These are phyloP conservation scores for Petasospora fabianii DNA, from an alignment of 1,139 yeast species.

Conservation along the genomic window DNA sequence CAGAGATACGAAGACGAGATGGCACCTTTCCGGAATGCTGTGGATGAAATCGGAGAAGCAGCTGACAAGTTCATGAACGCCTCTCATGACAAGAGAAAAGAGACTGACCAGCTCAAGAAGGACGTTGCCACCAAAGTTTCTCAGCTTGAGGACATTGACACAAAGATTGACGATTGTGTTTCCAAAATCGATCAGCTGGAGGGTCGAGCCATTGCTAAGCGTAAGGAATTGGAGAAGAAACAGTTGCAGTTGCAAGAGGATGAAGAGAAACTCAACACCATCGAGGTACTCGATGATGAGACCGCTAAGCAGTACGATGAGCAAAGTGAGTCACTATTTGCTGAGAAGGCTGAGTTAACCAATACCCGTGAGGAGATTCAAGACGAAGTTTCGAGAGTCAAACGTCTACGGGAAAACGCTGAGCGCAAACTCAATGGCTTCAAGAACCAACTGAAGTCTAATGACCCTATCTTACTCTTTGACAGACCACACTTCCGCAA, in stretches of 20 bases:
- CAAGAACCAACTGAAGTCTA: conserved; percentile 37
- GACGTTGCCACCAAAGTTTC: conserved; percentile 3
- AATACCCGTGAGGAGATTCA: conserved; percentile 5
- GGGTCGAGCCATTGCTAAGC: too few relatives aligned
- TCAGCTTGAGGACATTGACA: conserved; percentile 12
- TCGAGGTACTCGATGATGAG: conserved; percentile 25
- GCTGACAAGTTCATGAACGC: conserved; percentile 16
- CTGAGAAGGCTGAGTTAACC: conserved; percentile 6
- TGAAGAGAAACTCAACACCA: conserved; percentile 26
- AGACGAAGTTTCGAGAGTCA: conserved; percentile 12
- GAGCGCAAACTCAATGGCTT: conserved; percentile 18
- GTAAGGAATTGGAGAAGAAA: conserved; percentile 27
- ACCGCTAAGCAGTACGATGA: neutral
- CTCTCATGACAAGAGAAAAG: conserved; percentile 11
- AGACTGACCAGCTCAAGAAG: conserved; percentile 7
- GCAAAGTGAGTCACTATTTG: too few relatives aligned
- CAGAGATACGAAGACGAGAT: conserved; percentile 30
- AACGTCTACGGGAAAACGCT: too few relatives aligned
- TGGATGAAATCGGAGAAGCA: conserved; percentile 16
- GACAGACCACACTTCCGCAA: conserved; percentile 28
- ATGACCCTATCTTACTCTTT: conserved; percentile 49
- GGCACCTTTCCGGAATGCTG: conserved; percentile 33
- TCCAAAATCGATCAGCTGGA: too few relatives aligned
- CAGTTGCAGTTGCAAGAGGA: conserved; percentile 24
- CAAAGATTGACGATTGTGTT: conserved; percentile 13